Percentiles rank a stretch among this genome's conserved stretches.
These are phyloP conservation scores for Copromyces sp. DNA, from an alignment of 495 filamentous ascomycete species.

Conservation along the genomic window DNA sequence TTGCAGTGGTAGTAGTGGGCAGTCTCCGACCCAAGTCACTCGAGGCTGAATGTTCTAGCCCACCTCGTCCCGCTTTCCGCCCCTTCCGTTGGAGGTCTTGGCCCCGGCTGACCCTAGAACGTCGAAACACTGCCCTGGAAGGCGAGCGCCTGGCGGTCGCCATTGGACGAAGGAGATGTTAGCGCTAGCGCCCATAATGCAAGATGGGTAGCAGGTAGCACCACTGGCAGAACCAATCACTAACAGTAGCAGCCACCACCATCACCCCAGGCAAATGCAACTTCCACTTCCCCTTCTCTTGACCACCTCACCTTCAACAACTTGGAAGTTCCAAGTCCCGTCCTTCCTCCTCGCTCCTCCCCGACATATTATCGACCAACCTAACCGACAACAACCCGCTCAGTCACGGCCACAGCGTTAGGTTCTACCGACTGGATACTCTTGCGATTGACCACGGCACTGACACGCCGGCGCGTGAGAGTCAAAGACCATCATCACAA, in stretches of 20 bases:
- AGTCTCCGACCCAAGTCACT: not conserved
- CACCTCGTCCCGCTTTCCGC: not conserved
- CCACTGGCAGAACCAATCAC: not conserved
- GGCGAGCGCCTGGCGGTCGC: not conserved
- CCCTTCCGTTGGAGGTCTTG: not conserved
- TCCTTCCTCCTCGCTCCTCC: not conserved
- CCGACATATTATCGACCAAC: not conserved
- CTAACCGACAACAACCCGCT: not conserved
- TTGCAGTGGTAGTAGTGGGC: not conserved
- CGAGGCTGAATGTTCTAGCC: not conserved
- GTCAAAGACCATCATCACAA: not conserved
- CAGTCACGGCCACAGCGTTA: not conserved
- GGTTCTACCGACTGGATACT: not conserved
- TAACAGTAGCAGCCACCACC: not conserved
- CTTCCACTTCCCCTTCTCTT: not conserved
- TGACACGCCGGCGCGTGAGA: not conserved
- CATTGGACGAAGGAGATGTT: not conserved
- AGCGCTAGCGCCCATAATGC: not conserved
- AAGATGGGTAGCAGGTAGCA: not conserved
- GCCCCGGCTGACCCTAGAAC: not conserved
- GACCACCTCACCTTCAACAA: not conserved
- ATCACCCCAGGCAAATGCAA: not conserved
- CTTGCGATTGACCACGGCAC: not conserved
- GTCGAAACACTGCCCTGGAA: not conserved
- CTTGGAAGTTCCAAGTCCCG: not conserved